Evolutionary conservation across 371 early-diverging fungal genomes (phyloP), one percentile per base, ranked within the genome.

Genomic region (Rhizoclosmatium hyalinum): DNA sequence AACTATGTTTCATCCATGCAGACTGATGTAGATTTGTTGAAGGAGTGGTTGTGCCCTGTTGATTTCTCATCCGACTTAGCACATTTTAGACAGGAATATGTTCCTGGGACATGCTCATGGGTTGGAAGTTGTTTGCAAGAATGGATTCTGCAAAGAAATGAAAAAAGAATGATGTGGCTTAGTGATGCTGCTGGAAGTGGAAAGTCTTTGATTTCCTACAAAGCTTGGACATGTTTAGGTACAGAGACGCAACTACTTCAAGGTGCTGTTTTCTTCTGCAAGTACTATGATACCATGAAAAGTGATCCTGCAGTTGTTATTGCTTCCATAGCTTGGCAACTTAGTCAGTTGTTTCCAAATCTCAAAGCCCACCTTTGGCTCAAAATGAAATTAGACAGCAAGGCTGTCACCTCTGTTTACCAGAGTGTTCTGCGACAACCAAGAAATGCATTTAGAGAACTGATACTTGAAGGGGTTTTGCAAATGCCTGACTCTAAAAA

Each of bases 261-360:
- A 32, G 65, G 65, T 17, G 19, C 65, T 6, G 65, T 65, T 14
- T 65, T 65, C 65, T 65, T 45, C 65, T 65, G 41, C 65, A 65
- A 65, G 46, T 21, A 60, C 39, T 10, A 60, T 21, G 60, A 60
- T 21, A 39, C 8, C 10, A 60, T 17, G 21, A 60, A 60, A 21
- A 24, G 24, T 24, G 60, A 60, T 19, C 21, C 60, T 8, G 21
- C 19, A 17, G 19, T 39, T n/a, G 19, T 65, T 65, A 43, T 65
- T 41, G 42, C 42, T 8, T 32, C 65, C 1, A 65, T 45, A 32
- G 65, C 46, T 1, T 65, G 65, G 65, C 19, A 65, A 12, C 44
- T 65, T 19, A 19, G 65, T 42, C n/a, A 42, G 1, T 14, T 65
- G 14, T 45, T 65, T 14, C 65, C 65, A n/a, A 32, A 12, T 42